Evolutionary conservation across 139 green algal genomes (phyloP), one percentile per base, ranked within the genome.

Genomic region (Asterochloris erici): DNA sequence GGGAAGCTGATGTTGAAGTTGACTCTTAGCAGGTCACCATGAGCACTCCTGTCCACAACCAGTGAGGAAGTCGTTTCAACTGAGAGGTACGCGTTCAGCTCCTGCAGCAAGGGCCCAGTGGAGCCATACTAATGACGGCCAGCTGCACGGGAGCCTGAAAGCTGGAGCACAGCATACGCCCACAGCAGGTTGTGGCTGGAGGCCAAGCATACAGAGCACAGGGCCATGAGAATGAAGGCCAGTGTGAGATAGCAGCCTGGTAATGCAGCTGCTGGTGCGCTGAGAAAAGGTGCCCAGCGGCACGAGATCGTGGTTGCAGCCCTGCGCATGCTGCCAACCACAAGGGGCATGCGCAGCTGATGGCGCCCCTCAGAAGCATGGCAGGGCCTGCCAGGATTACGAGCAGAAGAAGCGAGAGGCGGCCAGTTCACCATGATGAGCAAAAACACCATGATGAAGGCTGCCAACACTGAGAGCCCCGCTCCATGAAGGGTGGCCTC

Each of bases 1-100:
- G 96, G 94, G 66, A 92, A 92, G 68, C 91, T 97, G 82, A 99
- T 88, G 86, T 99, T 98, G 90, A 99, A 99, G 87, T 98, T 98
- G 54, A 99, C 91, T 38, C 96, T 91, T 14, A 99, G 82, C 60
- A 99, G 86, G 73, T 99, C 96, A 12, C 95, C 95, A 15, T 95
- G 91, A n/a, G 89, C 68, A 73, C 90, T 96, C 68, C 95, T 86
- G 85, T 99, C 96, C 0, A 99, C 94, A 1, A 99, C 84, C 63
- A 99, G 85, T 63, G 94, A 82, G 1, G 92, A 93, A 0, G 85
- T 86, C 4, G 91, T 96, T 60, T 89, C 87, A 9, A 90, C 74
- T 2, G 79, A 85, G 47, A 98, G 68, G 85, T 96, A 99, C 4
- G 84, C 78, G 0, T 84, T 84, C 11, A 98, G 84, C 82, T 99